Conservation (phyloP, 2,329 filamentous ascomycete genomes). For the Cladosporium sphaerospermum region DNA sequence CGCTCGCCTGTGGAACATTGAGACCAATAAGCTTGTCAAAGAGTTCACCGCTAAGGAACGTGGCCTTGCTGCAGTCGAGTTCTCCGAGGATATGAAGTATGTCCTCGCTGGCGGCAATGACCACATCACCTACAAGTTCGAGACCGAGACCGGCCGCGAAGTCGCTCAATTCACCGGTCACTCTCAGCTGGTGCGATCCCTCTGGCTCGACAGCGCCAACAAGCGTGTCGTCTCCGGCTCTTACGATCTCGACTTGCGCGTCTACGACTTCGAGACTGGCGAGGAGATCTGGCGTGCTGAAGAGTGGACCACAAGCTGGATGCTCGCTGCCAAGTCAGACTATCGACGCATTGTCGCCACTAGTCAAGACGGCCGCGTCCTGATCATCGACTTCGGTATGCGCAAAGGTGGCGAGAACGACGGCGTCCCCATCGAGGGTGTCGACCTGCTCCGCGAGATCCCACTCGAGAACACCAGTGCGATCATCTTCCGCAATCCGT, state of each 20-base stretch:
- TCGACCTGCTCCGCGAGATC: slow-evolving; percentile 40
- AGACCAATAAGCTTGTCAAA: slow-evolving; percentile 79
- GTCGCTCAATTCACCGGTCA: slow-evolving; percentile 77
- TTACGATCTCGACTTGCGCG: slow-evolving; percentile 93
- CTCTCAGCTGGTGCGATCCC: slow-evolving; percentile 74
- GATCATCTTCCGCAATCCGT: slow-evolving; percentile 21
- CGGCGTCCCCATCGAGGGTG: slow-evolving; percentile 41
- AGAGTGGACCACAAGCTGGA: slow-evolving; percentile 96
- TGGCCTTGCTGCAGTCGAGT: slow-evolving; percentile 91
- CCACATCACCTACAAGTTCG: slow-evolving; percentile 91
- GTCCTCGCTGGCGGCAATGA: slow-evolving; percentile 94
- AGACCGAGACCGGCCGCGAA: slow-evolving; percentile 82
- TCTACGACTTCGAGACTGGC: slow-evolving; percentile 79
- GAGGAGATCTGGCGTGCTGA: slow-evolving; percentile 75
- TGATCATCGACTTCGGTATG: slow-evolving; percentile 84
- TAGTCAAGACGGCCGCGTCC: slow-evolving; percentile 84
- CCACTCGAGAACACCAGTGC: slow-evolving; percentile 20
- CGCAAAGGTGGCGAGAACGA: slow-evolving; percentile 32
- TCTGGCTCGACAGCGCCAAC: slow-evolving; percentile 84
- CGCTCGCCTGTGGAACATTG: slow-evolving; percentile 92
- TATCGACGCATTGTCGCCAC: slow-evolving; percentile 92
- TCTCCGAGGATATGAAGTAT: slow-evolving; percentile 88
- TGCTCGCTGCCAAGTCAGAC: slow-evolving; percentile 90
- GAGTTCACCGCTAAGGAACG: slow-evolving; percentile 88
- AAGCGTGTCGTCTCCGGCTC: slow-evolving; percentile 83